Percentiles rank a stretch among this genome's conserved stretches.
Conservation (phyloP, 2,329 filamentous ascomycete genomes). For the Fusarium tricinctum region DNA sequence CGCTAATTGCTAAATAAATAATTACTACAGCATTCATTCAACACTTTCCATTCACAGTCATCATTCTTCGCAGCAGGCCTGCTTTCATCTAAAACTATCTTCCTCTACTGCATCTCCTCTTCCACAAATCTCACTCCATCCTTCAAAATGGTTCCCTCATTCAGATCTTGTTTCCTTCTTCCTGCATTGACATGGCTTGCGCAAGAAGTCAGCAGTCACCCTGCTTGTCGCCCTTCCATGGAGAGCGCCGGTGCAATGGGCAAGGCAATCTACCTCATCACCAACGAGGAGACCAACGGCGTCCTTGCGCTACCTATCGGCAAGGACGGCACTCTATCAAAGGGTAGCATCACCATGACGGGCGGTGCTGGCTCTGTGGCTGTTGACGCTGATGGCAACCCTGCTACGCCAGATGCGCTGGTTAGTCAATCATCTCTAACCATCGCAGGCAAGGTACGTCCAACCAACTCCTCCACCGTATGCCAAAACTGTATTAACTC, state of each 20-base stretch:
- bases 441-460: slow-evolving; percentile 63
- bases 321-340: slow-evolving; percentile 61
- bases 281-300: slow-evolving; percentile 64
- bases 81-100: not conserved
- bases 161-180: not conserved
- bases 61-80: slow-evolving; percentile 23
- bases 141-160: not conserved
- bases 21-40: not conserved
- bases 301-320: slow-evolving; percentile 65
- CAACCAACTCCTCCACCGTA: rapidly evolving
- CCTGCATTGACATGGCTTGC: not conserved
- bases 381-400: slow-evolving; percentile 56
- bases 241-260: not conserved
- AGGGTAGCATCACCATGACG: slow-evolving; percentile 59
- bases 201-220: slow-evolving; percentile 12
- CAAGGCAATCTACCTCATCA: slow-evolving; percentile 69
- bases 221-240: slow-evolving; percentile 12
- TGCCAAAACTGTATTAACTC: not conserved
- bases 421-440: slow-evolving; percentile 65
- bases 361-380: slow-evolving; percentile 62
- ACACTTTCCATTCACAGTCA: not conserved
- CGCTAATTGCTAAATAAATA: no score
- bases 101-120: not conserved
- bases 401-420: slow-evolving; percentile 64
- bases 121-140: not conserved